Conservation (phyloP, 2,329 filamentous ascomycete species). For the Penicillium sp. region DNA sequence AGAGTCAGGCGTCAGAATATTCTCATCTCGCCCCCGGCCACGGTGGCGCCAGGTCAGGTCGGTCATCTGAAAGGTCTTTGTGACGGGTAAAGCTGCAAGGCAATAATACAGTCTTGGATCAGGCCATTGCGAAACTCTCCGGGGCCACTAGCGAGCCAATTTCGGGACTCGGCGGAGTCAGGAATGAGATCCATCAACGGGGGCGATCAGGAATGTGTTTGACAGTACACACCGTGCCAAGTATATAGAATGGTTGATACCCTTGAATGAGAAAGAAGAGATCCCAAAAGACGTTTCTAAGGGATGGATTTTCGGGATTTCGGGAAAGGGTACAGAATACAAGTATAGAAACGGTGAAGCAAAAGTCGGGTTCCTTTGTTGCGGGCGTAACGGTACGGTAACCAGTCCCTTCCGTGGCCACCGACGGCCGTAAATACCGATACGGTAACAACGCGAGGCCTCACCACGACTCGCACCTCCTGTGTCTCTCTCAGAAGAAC, state of each 20-base stretch:
- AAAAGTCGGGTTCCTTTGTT: not conserved
- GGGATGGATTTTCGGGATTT: no score
- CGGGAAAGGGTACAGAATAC: not conserved
- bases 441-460: conserved; percentile 8
- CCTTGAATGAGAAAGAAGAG: not conserved
- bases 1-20: not conserved
- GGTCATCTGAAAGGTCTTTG: not conserved
- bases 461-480: conserved; percentile 2
- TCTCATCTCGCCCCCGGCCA: not conserved
- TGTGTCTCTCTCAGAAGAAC: conserved; percentile 13
- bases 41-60: not conserved
- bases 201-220: conserved; percentile 5
- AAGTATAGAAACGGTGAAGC: not conserved
- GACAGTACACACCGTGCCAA: not conserved
- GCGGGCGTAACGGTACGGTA: conserved; percentile 9
- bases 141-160: conserved; percentile 10
- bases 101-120: not conserved
- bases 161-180: conserved; percentile 22
- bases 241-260: not conserved
- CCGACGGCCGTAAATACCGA: not conserved
- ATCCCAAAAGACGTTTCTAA: no score
- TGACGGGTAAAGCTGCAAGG: not conserved
- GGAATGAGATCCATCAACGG: conserved; percentile 24
- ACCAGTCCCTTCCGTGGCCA: not conserved
- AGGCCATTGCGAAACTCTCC: conserved; percentile 1